Conservation (phyloP, 345 rosid species). For the Gossypium longicalyx region DNA sequence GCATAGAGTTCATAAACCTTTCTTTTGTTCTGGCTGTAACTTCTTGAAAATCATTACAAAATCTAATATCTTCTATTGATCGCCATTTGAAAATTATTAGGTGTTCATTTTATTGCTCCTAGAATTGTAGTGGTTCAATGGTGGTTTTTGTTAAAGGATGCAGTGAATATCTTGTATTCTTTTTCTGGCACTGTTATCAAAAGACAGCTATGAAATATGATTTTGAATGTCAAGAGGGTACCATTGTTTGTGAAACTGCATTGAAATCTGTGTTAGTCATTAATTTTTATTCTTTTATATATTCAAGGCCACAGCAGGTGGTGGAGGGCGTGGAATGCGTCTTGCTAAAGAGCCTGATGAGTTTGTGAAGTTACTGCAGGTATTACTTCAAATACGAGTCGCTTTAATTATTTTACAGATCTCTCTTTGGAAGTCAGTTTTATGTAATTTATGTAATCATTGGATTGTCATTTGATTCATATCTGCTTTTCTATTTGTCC, state of each 20-base stretch:
- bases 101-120: background rate
- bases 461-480: background rate
- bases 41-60: background rate
- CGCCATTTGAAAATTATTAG: background rate
- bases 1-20: background rate
- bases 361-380: slow-evolving; percentile 94
- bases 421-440: background rate
- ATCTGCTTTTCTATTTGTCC: background rate
- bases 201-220: background rate
- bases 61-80: background rate
- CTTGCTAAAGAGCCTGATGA: slow-evolving; percentile 90
- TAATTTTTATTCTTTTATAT: slow-evolving; percentile 12
- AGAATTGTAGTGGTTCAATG: background rate
- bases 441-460: background rate
- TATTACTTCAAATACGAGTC: slow-evolving; percentile 22
- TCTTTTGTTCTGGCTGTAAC: background rate
- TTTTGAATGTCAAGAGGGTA: background rate
- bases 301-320: slow-evolving; percentile 93
- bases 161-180: background rate
- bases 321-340: slow-evolving; percentile 99
- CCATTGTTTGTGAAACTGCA: slow-evolving; percentile 3
- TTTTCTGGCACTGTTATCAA: background rate
- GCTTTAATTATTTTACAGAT: slow-evolving; percentile 6
- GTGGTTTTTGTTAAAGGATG: background rate
- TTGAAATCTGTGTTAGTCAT: background rate